These are phyloP conservation scores for Salix viminalis DNA, from an alignment of 345 rosid species.

Conservation along the genomic window DNA sequence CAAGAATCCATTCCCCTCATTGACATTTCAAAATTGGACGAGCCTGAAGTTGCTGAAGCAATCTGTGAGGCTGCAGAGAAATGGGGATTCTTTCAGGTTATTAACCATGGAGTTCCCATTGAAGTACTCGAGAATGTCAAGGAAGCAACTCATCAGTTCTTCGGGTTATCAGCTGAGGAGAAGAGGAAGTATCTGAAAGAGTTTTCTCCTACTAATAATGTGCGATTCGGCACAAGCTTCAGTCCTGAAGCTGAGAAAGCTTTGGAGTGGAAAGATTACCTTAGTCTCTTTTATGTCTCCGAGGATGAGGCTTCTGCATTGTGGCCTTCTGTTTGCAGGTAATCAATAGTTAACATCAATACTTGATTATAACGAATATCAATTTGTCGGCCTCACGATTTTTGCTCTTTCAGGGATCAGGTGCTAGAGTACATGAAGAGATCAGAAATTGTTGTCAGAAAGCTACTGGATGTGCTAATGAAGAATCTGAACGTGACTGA, in stretches of 20 bases:
- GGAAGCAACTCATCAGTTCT: conserved; percentile 9
- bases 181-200: conserved; percentile 17
- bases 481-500: not conserved
- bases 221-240: conserved; percentile 37
- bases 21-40: conserved; percentile 18
- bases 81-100: conserved; percentile 14
- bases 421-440: not conserved
- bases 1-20: conserved; percentile 12
- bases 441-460: not conserved
- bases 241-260: conserved; percentile 42
- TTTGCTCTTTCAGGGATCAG: not conserved
- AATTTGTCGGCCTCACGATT: not conserved
- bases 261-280: conserved; percentile 54
- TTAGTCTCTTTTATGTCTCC: conserved; percentile 45
- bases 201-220: conserved; percentile 23
- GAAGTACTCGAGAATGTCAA: conserved; percentile 8
- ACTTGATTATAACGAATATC: not conserved
- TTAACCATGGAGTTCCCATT: conserved; percentile 16
- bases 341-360: not conserved
- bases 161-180: conserved; percentile 10
- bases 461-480: not conserved
- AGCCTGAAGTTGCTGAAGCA: conserved; percentile 5
- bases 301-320: conserved; percentile 37
- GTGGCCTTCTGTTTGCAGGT: conserved; percentile 49
- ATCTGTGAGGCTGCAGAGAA: conserved; percentile 23